Evolutionary conservation across 1,139 yeast species (phyloP).

Genomic region (Taphrina confusa): DNA sequence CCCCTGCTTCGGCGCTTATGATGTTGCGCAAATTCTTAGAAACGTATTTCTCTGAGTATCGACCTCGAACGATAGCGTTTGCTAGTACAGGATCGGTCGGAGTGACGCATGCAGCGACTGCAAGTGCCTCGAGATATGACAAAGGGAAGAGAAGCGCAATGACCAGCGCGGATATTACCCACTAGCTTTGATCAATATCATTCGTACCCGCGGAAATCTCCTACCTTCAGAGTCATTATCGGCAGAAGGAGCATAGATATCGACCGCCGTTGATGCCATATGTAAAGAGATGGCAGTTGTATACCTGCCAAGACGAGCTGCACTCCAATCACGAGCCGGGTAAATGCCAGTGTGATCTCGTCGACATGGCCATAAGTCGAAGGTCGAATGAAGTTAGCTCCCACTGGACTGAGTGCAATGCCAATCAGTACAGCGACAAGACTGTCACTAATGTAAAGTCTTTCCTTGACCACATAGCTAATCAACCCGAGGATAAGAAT

Average conservation of each 20-base stretch:
- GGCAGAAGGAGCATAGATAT: constrained; percentile 48
- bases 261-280: constrained; percentile 46
- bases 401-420: constrained; percentile 38
- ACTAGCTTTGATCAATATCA: constrained; percentile 37
- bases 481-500: constrained; percentile 43
- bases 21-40: constrained; percentile 45
- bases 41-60: constrained; percentile 49
- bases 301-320: constrained; percentile 52
- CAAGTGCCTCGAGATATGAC: constrained; percentile 21
- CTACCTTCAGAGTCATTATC: constrained; percentile 49
- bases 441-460: constrained; percentile 44
- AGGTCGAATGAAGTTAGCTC: constrained; percentile 43
- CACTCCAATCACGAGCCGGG: constrained; percentile 50
- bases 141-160: constrained; percentile 47
- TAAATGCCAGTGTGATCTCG: constrained; percentile 45
- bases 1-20: constrained; percentile 50
- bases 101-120: constrained; percentile 25
- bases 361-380: constrained; percentile 41
- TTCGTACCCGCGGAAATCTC: too few relatives aligned
- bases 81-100: constrained; percentile 50
- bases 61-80: constrained; percentile 51
- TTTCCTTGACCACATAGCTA: constrained; percentile 43
- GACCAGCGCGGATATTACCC: constrained; percentile 50
- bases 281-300: constrained; percentile 51
- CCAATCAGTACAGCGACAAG: constrained; percentile 45